phyloP scores from a whole-genome alignment of 495 filamentous ascomycete species.

The Trichoderma reesei region DNA sequence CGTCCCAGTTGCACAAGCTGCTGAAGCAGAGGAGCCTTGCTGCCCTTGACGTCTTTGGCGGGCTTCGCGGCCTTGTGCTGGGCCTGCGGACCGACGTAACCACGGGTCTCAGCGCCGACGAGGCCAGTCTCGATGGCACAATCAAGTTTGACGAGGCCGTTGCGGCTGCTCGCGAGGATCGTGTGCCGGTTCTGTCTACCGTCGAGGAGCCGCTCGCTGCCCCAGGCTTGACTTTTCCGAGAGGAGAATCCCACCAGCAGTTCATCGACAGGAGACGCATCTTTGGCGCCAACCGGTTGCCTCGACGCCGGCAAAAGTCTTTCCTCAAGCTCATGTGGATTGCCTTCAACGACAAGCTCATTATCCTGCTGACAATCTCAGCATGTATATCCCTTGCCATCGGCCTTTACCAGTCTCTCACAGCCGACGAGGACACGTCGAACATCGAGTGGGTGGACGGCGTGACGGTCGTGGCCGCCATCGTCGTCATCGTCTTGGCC shows the following conservation, averaged over 20 bases:
- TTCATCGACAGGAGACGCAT: constrained; percentile 54
- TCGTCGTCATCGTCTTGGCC: constrained; percentile 57
- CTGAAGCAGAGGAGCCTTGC: constrained; percentile 67
- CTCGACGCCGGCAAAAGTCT: constrained; percentile 58
- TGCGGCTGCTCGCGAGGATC: background rate
- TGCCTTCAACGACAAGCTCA: constrained; percentile 74
- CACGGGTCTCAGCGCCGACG: constrained; percentile 55
- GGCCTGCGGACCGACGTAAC: constrained; percentile 60
- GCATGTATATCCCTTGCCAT: constrained; percentile 77
- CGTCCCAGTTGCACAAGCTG: constrained; percentile 65
- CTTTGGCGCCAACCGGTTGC: constrained; percentile 60
- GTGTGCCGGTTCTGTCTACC: background rate
- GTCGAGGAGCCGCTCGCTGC: background rate
- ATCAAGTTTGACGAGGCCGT: background rate
- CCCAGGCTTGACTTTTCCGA: background rate
- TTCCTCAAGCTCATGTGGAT: constrained; percentile 69
- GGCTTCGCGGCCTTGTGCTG: constrained; percentile 54
- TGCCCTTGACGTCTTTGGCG: constrained; percentile 60
- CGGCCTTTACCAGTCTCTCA: constrained; percentile 52
- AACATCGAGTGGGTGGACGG: constrained; percentile 54
- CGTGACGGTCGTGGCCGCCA: constrained; percentile 61
- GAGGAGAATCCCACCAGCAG: background rate
- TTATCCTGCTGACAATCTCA: constrained; percentile 68
- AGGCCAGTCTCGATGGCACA: constrained; percentile 22
- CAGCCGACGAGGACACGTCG: constrained; percentile 30